Percentiles rank a stretch among this genome's conserved stretches.
Evolutionary conservation across 129 eudicot genomes (phyloP).

Genomic region (Chrysanthemum lavandulifolium): DNA sequence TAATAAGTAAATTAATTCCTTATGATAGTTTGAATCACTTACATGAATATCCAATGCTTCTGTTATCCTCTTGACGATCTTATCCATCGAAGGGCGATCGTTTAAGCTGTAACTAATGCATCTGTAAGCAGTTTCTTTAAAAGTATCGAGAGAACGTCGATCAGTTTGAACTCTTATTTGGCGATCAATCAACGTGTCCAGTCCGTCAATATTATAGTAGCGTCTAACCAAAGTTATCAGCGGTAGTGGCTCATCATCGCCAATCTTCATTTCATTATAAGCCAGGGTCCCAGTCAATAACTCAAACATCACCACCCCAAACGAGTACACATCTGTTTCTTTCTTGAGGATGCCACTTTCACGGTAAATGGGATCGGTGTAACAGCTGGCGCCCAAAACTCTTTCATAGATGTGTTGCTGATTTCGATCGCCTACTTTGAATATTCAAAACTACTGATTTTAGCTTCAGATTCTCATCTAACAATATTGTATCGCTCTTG

Average conservation of each 20-base stretch:
- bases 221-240: not conserved
- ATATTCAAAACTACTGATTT: not conserved
- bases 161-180: not conserved
- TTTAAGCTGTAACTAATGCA: no score
- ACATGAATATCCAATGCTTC: no score
- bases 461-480: not conserved
- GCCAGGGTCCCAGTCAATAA: not conserved
- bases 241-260: not conserved
- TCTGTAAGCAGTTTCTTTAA: no score
- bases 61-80: no score
- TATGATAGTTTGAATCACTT: no score
- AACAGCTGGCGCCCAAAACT: not conserved
- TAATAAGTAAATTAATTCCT: no score
- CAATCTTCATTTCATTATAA: not conserved
- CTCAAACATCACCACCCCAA: not conserved
- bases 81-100: no score
- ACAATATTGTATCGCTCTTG: not conserved
- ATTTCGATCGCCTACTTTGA: not conserved
- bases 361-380: not conserved
- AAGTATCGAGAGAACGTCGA: no score
- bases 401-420: not conserved
- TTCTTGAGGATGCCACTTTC: not conserved
- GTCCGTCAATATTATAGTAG: not conserved
- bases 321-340: not conserved
- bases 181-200: not conserved